phyloP scores from a whole-genome alignment of 495 filamentous ascomycete genomes.

The Trypethelium eluteriae region DNA sequence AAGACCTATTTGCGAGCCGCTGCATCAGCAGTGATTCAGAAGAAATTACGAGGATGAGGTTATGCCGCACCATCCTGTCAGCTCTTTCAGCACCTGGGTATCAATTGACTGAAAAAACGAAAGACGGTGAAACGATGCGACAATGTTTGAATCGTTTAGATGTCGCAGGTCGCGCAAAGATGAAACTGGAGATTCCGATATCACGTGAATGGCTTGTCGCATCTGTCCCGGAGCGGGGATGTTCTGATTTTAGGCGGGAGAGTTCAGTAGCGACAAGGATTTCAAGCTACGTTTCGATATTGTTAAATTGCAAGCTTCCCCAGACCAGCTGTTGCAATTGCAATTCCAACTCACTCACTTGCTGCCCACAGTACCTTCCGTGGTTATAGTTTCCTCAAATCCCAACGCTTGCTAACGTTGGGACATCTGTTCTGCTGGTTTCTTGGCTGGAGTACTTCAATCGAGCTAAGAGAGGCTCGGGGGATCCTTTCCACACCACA shows the following conservation, averaged over 20 bases:
- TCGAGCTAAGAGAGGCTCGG: neutral
- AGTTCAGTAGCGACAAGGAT: neutral
- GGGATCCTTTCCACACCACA: neutral
- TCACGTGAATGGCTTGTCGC: constrained; percentile 12
- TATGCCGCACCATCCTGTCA: constrained; percentile 15
- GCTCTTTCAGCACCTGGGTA: constrained; percentile 26
- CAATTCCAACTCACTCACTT: neutral
- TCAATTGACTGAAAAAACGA: neutral
- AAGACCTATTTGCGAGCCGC: constrained; percentile 51
- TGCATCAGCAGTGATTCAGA: constrained; percentile 1
- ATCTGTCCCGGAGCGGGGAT: neutral
- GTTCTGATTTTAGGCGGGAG: neutral
- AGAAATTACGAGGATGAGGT: neutral
- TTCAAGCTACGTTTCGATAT: constrained; percentile 9
- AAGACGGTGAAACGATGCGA: neutral
- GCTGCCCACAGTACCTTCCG: neutral
- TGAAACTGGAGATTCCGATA: constrained; percentile 7
- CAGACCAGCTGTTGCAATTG: neutral
- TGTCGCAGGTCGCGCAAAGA: constrained; percentile 6
- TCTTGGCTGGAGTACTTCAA: neutral
- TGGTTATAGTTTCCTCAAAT: neutral
- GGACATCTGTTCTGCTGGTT: neutral
- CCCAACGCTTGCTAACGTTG: neutral
- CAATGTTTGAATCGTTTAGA: neutral
- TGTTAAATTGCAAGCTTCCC: neutral